phyloP scores from a whole-genome alignment of 805 yeast species.

The Suhomyces xylopsoci region DNA sequence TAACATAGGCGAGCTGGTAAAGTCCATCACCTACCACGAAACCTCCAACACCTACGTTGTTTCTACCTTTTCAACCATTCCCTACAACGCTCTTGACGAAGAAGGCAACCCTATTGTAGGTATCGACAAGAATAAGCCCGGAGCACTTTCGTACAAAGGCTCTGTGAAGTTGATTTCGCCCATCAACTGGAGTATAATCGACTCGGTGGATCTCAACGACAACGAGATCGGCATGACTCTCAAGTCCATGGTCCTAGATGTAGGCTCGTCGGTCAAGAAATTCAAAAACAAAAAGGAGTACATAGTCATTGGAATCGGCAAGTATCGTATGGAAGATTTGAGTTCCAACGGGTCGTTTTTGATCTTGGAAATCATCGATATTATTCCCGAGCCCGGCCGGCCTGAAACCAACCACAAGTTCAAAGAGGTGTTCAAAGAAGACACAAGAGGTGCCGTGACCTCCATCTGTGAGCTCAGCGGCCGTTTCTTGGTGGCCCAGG shows the following conservation, averaged over 20 bases:
- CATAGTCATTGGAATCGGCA: constrained; percentile 76
- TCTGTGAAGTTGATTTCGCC: constrained; percentile 68
- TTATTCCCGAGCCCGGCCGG: constrained; percentile 83
- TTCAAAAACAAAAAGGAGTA: constrained; percentile 58
- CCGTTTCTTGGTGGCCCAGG: constrained; percentile 78
- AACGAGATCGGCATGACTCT: constrained; percentile 62
- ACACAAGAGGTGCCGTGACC: constrained; percentile 79
- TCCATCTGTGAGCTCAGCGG: constrained; percentile 79
- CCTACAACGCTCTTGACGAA: constrained; percentile 68
- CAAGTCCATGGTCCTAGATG: constrained; percentile 51
- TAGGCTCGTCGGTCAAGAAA: constrained; percentile 38
- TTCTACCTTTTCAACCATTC: constrained; percentile 56
- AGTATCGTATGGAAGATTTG: constrained; percentile 73
- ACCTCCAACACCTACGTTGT: constrained; percentile 58
- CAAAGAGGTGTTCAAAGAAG: constrained; percentile 69
- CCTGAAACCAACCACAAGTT: constrained; percentile 82
- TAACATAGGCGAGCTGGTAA: constrained; percentile 58
- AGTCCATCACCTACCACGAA: constrained; percentile 67
- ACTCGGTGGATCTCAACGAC: constrained; percentile 59
- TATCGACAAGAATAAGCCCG: constrained; percentile 45
- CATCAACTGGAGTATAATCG: constrained; percentile 71
- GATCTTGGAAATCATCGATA: constrained; percentile 70
- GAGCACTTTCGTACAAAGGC: constrained; percentile 59
- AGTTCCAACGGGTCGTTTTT: constrained; percentile 76
- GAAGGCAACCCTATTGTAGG: constrained; percentile 68